These are phyloP conservation scores for Arabidopsis thaliana DNA, from an alignment of 345 rosid genomes.

Conservation along the genomic window DNA sequence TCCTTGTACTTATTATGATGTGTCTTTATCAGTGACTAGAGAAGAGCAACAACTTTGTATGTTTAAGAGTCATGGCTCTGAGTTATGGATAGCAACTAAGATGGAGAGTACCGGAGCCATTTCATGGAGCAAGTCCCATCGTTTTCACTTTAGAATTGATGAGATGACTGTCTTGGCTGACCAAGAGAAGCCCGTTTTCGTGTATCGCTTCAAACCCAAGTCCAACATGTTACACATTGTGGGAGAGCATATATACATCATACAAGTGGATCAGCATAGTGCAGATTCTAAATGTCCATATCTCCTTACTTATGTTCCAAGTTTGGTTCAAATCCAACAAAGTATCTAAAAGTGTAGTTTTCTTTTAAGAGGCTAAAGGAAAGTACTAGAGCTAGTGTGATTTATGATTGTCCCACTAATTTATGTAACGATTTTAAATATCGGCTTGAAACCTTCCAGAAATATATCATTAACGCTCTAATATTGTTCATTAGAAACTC, in stretches of 20 bases:
- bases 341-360: neutral
- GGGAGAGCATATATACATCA: conserved; percentile 12
- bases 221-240: neutral
- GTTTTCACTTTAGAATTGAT: neutral
- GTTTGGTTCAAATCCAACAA: conserved; percentile 10
- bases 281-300: neutral
- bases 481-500: conserved; percentile 26
- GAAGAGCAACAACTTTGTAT: conserved; percentile 29
- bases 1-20: rapidly evolving
- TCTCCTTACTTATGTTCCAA: conserved; percentile 15
- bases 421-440: neutral
- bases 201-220: too few relatives aligned
- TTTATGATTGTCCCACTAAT: neutral
- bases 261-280: neutral
- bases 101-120: neutral
- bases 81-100: conserved; percentile 1
- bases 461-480: neutral
- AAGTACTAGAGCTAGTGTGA: neutral
- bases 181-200: neutral
- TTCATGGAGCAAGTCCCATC: conserved; percentile 1
- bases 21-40: conserved; percentile 18
- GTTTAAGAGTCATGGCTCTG: neutral
- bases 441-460: neutral
- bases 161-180: conserved; percentile 11
- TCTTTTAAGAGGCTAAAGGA: neutral